These are phyloP conservation scores for Termitomyces bulborhizus DNA, from an alignment of 768 basidiomycete species.

Conservation along the genomic window DNA sequence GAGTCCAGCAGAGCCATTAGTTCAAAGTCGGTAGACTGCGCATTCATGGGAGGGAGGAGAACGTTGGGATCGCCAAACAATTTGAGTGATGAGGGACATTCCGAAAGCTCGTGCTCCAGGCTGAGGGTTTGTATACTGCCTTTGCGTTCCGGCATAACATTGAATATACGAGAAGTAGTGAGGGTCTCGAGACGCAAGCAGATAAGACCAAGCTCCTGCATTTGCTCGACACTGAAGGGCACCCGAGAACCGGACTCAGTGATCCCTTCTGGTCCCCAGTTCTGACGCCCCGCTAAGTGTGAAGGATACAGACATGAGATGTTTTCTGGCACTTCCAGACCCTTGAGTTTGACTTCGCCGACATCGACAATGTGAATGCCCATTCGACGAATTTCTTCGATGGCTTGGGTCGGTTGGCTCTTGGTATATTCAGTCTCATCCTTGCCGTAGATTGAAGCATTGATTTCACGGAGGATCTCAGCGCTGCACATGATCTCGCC, in stretches of 20 bases:
- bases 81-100: constrained; percentile 24
- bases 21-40: constrained; percentile 67
- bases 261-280: constrained; percentile 28
- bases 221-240: constrained; percentile 69
- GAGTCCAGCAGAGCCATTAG: constrained; percentile 73
- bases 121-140: constrained; percentile 32
- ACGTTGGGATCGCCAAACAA: constrained; percentile 56
- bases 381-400: constrained; percentile 72
- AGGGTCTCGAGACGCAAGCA: constrained; percentile 79
- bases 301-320: constrained; percentile 82
- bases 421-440: constrained; percentile 57
- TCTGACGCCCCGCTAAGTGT: constrained; percentile 64
- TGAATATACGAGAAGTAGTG: constrained; percentile 56
- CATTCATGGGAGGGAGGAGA: constrained; percentile 62
- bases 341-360: constrained; percentile 92
- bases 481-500: constrained; percentile 92
- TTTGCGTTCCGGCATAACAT: constrained; percentile 36
- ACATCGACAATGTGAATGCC: constrained; percentile 66
- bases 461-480: constrained; percentile 81
- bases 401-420: constrained; percentile 48
- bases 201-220: constrained; percentile 64
- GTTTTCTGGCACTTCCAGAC: constrained; percentile 85
- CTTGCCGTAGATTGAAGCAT: constrained; percentile 52
- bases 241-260: constrained; percentile 42
- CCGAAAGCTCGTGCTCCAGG: constrained; percentile 24